Conservation (phyloP, 345 rosid genomes). For the Xanthoceras sorbifolium region DNA sequence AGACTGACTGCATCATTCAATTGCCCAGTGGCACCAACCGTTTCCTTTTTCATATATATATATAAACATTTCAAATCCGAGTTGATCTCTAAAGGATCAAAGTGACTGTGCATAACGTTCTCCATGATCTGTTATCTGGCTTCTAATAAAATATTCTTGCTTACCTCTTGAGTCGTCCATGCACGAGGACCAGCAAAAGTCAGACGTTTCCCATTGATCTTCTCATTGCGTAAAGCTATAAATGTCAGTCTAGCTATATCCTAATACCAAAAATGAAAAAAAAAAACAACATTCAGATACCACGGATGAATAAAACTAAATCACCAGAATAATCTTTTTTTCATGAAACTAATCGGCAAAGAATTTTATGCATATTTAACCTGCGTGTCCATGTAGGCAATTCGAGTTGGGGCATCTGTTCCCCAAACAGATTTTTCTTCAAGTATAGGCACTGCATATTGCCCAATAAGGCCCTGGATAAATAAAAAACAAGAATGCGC, state of each 20-base stretch:
- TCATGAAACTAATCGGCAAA: not conserved
- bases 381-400: conserved; percentile 99
- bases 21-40: not conserved
- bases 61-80: not conserved
- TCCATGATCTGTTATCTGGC: not conserved
- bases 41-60: not conserved
- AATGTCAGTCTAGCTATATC: conserved; percentile 91
- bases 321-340: not conserved
- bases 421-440: conserved; percentile 99
- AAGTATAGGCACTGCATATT: conserved; percentile 91
- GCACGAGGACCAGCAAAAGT: conserved; percentile 98
- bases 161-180: conserved; percentile 98
- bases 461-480: conserved; percentile 85
- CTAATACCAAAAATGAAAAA: conserved; percentile 33
- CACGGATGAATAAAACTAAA: not conserved
- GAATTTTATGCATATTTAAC: conserved; percentile 33
- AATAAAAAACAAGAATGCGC: conserved; percentile 14
- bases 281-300: conserved; percentile 10
- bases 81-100: not conserved
- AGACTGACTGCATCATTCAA: not conserved
- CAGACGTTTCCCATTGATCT: conserved; percentile 67
- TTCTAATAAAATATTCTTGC: conserved; percentile 5
- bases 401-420: conserved; percentile 95
- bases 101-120: not conserved
- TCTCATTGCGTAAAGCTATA: conserved; percentile 81